Evolutionary conservation across 768 basidiomycete genomes (phyloP), one percentile per base, ranked within the genome.

Genomic region (Neoboletus subvelutipes): DNA sequence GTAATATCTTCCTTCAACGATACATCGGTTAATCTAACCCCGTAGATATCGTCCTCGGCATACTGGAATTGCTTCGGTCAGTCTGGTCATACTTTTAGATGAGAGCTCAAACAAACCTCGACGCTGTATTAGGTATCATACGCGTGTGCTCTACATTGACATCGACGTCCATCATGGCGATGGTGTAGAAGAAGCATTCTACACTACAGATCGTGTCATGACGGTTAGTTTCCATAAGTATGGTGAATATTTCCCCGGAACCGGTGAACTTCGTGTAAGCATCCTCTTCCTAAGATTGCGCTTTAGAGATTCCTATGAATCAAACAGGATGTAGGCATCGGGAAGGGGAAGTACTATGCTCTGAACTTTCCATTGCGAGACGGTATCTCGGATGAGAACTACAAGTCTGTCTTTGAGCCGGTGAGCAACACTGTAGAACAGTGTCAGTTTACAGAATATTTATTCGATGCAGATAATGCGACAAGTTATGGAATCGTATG

Each of bases 151-250:
- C 22, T 99, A 99, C 74, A 94, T 99, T 63, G 97, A 99, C 69
- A 95, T 99, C 56, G 97, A 99, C 69, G 92, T 97, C 1, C 97
- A 99, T 70, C 97, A 99, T 59, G 97, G 97, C 17, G 97, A 99
- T 72, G 97, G 97, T 42, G 97, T 99, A 24, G 97, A 99, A 70
- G 97, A 99, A 73, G 97, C 97, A 0, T 99, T 99, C 72, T 99
- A 98, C 73, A 95, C 94, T 4, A 98, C 97, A 22, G 96, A 99
- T 70, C 83, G 97, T 43, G 97, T 99, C 55, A 98, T 98, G 97
- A 98, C 96, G 0, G 87, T 87, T 67, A 94, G 92, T 64, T 97
- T 98, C 75, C 97, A 99, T 71, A 98, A 98, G 73, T 99, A 98
- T 62, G 97, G 97, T 34, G 97, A 99, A 73, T 99, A 90, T 73